These are phyloP conservation scores for Gentiana dahurica DNA, from an alignment of 257 asterid species.

Conservation along the genomic window DNA sequence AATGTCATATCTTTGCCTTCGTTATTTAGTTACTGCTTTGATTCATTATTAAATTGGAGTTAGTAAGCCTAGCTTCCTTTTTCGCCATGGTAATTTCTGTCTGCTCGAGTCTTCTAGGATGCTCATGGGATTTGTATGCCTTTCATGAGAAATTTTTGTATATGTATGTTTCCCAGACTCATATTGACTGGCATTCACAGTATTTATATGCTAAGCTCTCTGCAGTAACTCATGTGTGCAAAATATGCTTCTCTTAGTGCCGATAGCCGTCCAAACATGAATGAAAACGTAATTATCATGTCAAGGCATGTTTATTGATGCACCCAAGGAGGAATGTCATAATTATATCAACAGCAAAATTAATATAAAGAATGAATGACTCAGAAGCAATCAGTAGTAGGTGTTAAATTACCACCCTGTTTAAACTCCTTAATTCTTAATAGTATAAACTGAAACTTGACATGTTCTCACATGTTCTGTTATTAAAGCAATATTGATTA, in stretches of 20 bases:
- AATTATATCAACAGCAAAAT: constrained; percentile 1
- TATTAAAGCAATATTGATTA: neutral
- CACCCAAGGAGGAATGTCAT: neutral
- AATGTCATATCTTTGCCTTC: neutral
- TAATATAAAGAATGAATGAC: neutral
- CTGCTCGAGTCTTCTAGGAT: neutral
- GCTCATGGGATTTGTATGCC: neutral
- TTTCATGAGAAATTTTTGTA: neutral
- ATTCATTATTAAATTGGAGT: neutral
- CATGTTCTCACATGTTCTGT: neutral
- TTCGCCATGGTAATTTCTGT: neutral
- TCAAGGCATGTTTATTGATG: too few species aligned
- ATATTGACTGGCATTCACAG: neutral
- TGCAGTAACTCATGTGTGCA: too few species aligned
- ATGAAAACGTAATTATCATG: too few species aligned
- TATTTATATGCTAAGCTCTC: too few species aligned
- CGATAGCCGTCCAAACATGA: too few species aligned
- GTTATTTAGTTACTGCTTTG: neutral
- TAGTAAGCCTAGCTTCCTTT: neutral
- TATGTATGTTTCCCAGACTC: neutral
- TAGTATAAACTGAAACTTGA: too few species aligned
- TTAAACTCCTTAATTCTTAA: too few species aligned
- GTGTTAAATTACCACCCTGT: too few species aligned
- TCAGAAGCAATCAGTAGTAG: neutral
- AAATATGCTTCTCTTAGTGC: too few species aligned